Evolutionary conservation across 73 alveolate genomes (phyloP), one percentile per base, ranked within the genome.

Genomic region (Paramecium bursaria): DNA sequence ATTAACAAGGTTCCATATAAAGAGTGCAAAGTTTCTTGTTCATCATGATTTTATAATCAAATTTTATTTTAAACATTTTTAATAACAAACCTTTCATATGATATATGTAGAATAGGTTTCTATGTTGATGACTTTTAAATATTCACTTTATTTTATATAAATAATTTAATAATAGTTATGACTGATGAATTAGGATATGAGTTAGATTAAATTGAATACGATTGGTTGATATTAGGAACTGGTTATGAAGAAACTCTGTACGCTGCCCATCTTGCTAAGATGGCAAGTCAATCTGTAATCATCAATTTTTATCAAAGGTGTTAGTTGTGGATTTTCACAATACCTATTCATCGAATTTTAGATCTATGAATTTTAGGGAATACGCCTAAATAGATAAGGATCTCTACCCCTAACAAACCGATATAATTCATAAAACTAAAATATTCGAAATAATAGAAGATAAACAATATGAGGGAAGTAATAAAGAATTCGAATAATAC

Each of bases 11-110:
- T 26, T 29, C 88, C 93, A 85, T 92, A 93, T 9, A 75, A 74
- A 50, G 92, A 88, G 15, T 23, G 88, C 3, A 88, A 94, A 61
- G 96, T 91, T 4, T 73, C 91, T 22, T 91, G 94, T 74, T 88
- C 94, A 10, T 87, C 92, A 29, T 87, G 87, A 87, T 42, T 42
- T 7, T 9, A 9, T 42, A 42, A 42, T 42, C 7, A 42, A 42
- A n/a, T n/a, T n/a, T n/a, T n/a, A n/a, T n/a, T n/a, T n/a, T n/a
- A n/a, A n/a, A n/a, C n/a, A n/a, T n/a, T n/a, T n/a, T n/a, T n/a
- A n/a, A n/a, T n/a, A n/a, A n/a, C n/a, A n/a, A n/a, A n/a, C n/a
- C n/a, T n/a, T n/a, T n/a, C n/a, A n/a, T n/a, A n/a, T n/a, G n/a
- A n/a, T n/a, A n/a, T n/a, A n/a, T n/a, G n/a, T n/a, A n/a, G n/a